Percentiles rank a stretch among this genome's conserved stretches.
Conservation (phyloP, 2,329 filamentous ascomycete genomes). For the Apiospora aurea region DNA sequence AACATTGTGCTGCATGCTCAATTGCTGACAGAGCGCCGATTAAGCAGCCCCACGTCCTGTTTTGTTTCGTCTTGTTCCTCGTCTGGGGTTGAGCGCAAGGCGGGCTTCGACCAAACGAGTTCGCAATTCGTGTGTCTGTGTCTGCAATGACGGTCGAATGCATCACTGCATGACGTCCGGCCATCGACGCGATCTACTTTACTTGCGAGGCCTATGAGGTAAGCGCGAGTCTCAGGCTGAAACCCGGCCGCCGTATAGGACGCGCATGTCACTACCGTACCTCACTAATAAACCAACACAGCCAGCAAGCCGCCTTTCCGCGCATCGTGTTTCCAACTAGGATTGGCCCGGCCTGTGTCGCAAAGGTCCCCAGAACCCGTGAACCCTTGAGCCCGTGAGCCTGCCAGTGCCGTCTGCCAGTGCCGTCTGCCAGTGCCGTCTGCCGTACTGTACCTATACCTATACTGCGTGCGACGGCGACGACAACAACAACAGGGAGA, state of each 20-base stretch:
- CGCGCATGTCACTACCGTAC: no score
- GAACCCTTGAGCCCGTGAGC: neutral
- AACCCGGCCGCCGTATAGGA: neutral
- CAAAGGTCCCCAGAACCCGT: neutral
- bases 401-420: no score
- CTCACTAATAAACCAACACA: neutral
- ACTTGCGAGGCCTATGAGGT: neutral
- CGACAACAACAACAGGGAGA: no score
- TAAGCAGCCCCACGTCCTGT: neutral
- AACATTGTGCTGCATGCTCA: neutral
- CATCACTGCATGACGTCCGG: neutral
- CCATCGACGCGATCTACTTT: neutral
- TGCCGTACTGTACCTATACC: no score
- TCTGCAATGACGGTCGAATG: neutral
- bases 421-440: no score
- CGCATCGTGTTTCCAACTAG: constrained; percentile 16
- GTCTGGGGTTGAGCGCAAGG: neutral
- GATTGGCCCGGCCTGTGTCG: constrained; percentile 8
- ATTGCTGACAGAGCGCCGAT: neutral
- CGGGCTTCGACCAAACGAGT: neutral
- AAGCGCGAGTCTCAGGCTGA: constrained; percentile 12
- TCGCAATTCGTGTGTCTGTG: neutral
- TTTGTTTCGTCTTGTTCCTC: no score
- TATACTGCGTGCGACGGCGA: no score
- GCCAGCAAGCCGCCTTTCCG: constrained; percentile 3